phyloP scores from a whole-genome alignment of 1,284 basidiomycete genomes.

The Coniferiporia sulphurascens region DNA sequence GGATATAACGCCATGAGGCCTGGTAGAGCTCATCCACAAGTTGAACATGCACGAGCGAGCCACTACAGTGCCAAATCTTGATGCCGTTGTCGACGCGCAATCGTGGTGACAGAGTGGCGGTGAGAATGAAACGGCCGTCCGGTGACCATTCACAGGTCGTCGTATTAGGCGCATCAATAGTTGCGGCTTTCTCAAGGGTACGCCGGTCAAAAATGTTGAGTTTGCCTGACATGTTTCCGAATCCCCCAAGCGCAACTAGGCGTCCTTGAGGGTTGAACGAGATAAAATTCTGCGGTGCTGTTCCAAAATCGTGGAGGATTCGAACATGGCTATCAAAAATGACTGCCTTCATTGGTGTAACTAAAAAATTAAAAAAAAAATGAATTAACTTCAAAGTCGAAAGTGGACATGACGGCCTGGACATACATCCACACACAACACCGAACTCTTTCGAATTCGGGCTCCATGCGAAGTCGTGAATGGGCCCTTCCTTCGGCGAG shows the following conservation, averaged over 20 bases:
- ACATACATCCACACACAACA: conserved; percentile 93
- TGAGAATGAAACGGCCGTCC: conserved; percentile 89
- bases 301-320: conserved; percentile 86
- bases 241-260: conserved; percentile 86
- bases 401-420: background rate
- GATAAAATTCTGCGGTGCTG: conserved; percentile 87
- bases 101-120: conserved; percentile 90
- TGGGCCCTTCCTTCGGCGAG: conserved; percentile 95
- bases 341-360: conserved; percentile 93
- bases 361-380: conserved; percentile 36
- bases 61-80: conserved; percentile 93
- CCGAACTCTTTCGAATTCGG: conserved; percentile 97
- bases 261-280: conserved; percentile 94
- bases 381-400: conserved; percentile 1
- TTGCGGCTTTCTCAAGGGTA: conserved; percentile 76
- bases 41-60: conserved; percentile 79
- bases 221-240: conserved; percentile 94
- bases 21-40: conserved; percentile 84
- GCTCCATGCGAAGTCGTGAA: conserved; percentile 96
- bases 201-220: conserved; percentile 91
- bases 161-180: conserved; percentile 91
- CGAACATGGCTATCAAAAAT: conserved; percentile 91
- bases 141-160: conserved; percentile 95
- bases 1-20: conserved; percentile 76
- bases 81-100: conserved; percentile 96